Conservation (phyloP, 78 protist genomes). For the Dictyostelium firmibasis region DNA sequence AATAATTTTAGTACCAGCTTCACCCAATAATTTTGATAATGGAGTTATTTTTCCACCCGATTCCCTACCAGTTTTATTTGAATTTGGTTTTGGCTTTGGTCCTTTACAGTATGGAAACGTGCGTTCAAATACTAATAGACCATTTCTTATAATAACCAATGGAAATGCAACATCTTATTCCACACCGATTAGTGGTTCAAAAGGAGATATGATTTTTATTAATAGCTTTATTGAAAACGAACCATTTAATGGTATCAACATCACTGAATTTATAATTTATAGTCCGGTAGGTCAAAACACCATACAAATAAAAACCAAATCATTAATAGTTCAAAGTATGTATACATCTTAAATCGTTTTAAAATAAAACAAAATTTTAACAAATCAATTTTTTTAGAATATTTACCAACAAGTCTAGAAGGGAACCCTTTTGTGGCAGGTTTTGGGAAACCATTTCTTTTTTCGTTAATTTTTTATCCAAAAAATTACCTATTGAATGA, state of each 20-base stretch:
- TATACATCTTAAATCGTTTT: too few relatives aligned
- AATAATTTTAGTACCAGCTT: neutral
- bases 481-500: neutral
- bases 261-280: neutral
- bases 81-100: neutral
- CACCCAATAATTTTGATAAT: neutral
- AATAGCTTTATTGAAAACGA: neutral
- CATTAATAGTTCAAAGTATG: neutral
- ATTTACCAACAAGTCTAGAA: neutral
- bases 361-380: too few relatives aligned
- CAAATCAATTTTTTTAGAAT: neutral
- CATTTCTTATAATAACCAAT: neutral
- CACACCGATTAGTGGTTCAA: neutral
- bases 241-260: neutral
- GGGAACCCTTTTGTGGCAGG: too few relatives aligned
- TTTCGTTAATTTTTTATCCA: neutral
- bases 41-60: neutral
- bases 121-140: neutral
- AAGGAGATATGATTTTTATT: neutral
- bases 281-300: neutral
- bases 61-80: neutral
- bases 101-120: neutral
- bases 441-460: too few relatives aligned
- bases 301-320: neutral
- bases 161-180: neutral